A percentile compares a stretch with the other conserved stretches of the same genome.
These are phyloP conservation scores for Sesbania bispinosa DNA, from an alignment of 306 rosid genomes.

Conservation along the genomic window DNA sequence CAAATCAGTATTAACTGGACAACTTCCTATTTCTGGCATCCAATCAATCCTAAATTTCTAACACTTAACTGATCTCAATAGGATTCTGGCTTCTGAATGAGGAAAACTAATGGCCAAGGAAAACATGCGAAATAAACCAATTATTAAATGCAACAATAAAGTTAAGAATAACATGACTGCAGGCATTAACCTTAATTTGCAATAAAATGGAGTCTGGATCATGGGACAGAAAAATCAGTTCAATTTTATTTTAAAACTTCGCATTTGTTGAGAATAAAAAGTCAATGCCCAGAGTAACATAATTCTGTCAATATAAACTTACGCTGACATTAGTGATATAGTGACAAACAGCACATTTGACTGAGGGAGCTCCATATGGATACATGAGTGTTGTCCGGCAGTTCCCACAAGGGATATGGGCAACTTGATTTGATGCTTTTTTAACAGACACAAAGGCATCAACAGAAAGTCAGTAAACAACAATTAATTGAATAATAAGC, in stretches of 20 bases:
- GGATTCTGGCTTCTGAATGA: background rate
- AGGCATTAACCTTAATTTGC: background rate
- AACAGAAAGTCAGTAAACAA: slow-evolving; percentile 30
- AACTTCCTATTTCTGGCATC: background rate
- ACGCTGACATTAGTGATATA: slow-evolving; percentile 76
- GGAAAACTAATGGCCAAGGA: background rate
- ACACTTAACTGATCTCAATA: background rate
- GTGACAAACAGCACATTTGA: slow-evolving; percentile 96
- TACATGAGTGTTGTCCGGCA: slow-evolving; percentile 93
- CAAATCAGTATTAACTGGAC: background rate
- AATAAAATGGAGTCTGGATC: background rate
- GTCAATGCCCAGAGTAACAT: background rate
- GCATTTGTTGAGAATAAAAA: slow-evolving; percentile 5
- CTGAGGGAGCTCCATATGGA: slow-evolving; percentile 97
- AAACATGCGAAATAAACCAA: background rate
- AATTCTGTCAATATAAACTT: slow-evolving; percentile 37
- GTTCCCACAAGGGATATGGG: slow-evolving; percentile 87
- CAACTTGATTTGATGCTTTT: slow-evolving; percentile 64
- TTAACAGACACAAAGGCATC: slow-evolving; percentile 32
- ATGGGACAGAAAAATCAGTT: background rate
- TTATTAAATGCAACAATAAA: background rate
- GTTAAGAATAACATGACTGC: background rate
- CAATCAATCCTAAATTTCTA: background rate
- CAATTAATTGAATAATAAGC: slow-evolving; percentile 8
- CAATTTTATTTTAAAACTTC: background rate